Percentiles rank a stretch among this genome's conserved stretches.
Evolutionary conservation across 139 green algal species (phyloP).

Genomic region (Micractinium conductrix): DNA sequence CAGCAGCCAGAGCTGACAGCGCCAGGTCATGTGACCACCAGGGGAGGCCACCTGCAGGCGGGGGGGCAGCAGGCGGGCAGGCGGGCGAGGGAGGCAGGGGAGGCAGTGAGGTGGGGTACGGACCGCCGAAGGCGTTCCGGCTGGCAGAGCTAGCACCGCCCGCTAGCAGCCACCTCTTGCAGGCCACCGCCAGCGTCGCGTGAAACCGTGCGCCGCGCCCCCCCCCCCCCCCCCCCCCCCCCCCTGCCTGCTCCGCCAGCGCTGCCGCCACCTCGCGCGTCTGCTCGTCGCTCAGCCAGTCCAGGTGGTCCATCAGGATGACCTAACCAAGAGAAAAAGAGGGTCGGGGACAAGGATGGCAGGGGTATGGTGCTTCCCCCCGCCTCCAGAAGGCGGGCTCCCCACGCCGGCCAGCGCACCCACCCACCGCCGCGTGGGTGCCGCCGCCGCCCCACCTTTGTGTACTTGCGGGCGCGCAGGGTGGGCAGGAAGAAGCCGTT

Average conservation of each 20-base stretch:
- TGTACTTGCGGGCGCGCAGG: conserved; percentile 89
- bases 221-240: too few species aligned
- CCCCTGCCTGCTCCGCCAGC: conserved; percentile 66
- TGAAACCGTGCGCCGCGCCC: not conserved
- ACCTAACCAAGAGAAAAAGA: conserved; percentile 66
- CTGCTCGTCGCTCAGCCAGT: conserved; percentile 84
- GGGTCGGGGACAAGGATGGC: not conserved
- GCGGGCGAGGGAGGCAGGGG: not conserved
- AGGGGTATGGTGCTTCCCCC: too few species aligned
- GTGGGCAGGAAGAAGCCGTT: conserved; percentile 91
- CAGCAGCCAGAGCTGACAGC: too few species aligned
- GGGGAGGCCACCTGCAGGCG: not conserved
- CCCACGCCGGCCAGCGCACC: too few species aligned
- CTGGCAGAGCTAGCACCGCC: conserved; percentile 24
- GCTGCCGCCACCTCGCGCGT: conserved; percentile 69
- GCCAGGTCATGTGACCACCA: too few species aligned
- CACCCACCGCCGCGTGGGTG: not conserved
- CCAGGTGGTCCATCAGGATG: conserved; percentile 99
- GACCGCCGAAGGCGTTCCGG: too few species aligned
- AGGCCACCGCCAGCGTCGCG: too few species aligned
- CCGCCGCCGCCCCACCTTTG: conserved; percentile 62
- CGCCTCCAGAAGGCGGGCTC: too few species aligned
- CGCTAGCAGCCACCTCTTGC: too few species aligned
- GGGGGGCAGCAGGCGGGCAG: not conserved
- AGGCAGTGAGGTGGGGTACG: too few species aligned